Evolutionary conservation across 2,329 filamentous ascomycete species (phyloP).

Genomic region (Emergomyces pasteurianus): DNA sequence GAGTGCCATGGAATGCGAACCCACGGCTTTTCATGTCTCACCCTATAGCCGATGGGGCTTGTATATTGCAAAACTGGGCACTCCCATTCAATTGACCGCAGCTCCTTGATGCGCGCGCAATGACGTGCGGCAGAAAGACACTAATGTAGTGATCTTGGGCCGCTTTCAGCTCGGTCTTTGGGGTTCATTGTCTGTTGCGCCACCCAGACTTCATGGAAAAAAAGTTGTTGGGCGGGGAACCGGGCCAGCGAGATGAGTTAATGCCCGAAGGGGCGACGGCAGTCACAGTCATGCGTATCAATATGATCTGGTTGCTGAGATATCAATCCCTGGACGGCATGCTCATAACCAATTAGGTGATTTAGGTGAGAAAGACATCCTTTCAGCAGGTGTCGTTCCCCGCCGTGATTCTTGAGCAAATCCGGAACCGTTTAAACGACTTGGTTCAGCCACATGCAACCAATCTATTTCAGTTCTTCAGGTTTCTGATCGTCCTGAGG

Average conservation of each 20-base stretch:
- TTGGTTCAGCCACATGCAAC: not conserved
- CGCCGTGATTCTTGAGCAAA: not conserved
- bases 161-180: too few species aligned
- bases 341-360: not conserved
- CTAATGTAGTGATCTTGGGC: too few species aligned
- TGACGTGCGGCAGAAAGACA: too few species aligned
- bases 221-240: not conserved
- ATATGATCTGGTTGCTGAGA: not conserved
- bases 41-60: too few species aligned
- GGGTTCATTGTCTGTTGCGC: too few species aligned
- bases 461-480: not conserved
- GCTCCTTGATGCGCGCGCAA: too few species aligned
- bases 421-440: not conserved
- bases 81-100: too few species aligned
- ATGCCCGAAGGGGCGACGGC: not conserved
- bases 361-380: not conserved
- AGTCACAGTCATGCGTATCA: not conserved
- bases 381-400: not conserved
- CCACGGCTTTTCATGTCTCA: too few species aligned
- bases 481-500: not conserved
- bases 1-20: too few species aligned
- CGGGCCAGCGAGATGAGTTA: not conserved
- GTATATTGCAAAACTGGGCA: too few species aligned
- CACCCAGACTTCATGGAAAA: too few species aligned
- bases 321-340: not conserved